Percentiles rank a stretch among this genome's conserved stretches.
Evolutionary conservation across 495 filamentous ascomycete species (phyloP).

Genomic region (Penicillium daleae): DNA sequence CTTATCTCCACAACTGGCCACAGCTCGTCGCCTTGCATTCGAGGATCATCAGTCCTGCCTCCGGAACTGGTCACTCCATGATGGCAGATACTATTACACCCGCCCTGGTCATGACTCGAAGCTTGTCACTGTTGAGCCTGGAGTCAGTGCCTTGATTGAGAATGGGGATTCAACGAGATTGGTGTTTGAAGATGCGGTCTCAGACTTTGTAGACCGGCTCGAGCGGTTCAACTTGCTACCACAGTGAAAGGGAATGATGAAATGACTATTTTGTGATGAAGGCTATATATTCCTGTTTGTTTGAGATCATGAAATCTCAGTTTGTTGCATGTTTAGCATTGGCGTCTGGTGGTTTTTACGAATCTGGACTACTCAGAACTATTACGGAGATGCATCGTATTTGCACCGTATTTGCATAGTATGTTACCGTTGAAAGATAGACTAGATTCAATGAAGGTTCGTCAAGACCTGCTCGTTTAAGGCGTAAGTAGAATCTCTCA

Average conservation of each 20-base stretch:
- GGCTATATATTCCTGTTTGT: constrained; percentile 1
- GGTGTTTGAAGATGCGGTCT: constrained; percentile 28
- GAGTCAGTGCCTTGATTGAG: constrained; percentile 26
- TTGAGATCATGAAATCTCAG: not conserved
- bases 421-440: not conserved
- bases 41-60: constrained; percentile 46
- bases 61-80: constrained; percentile 42
- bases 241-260: constrained; percentile 1
- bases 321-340: constrained; percentile 23
- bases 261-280: not conserved
- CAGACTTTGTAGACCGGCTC: constrained; percentile 23
- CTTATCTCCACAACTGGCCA: constrained; percentile 29
- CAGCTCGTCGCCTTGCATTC: constrained; percentile 32
- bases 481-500: not conserved
- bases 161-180: constrained; percentile 16
- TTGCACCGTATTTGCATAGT: not conserved
- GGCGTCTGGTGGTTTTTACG: constrained; percentile 14
- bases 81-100: constrained; percentile 47
- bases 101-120: constrained; percentile 40
- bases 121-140: constrained; percentile 36
- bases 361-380: too few relatives aligned
- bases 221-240: constrained; percentile 28
- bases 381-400: not conserved
- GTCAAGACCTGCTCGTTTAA: constrained; percentile 23
- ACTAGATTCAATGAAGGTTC: constrained; percentile 3